A percentile compares a stretch with the other conserved stretches of the same genome.
phyloP scores from a whole-genome alignment of 495 filamentous ascomycete genomes.

The Tuber aestivum region DNA sequence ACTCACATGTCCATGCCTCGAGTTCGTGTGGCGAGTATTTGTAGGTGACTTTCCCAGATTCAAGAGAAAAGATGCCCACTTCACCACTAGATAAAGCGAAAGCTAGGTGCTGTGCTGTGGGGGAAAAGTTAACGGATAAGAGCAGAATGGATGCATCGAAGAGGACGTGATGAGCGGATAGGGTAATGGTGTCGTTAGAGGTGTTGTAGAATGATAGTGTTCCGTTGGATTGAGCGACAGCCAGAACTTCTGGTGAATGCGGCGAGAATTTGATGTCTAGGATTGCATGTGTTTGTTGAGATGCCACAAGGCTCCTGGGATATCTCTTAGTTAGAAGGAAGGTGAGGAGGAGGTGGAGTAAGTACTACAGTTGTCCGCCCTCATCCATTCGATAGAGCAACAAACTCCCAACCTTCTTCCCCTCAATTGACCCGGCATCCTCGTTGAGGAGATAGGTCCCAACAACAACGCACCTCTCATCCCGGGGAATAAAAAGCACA shows the following conservation, averaged over 20 bases:
- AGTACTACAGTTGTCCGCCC: neutral
- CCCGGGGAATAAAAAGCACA: constrained; percentile 66
- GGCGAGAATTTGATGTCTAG: constrained; percentile 82
- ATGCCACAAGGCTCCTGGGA: constrained; percentile 47
- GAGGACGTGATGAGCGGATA: constrained; percentile 39
- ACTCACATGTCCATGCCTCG: constrained; percentile 65
- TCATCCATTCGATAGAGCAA: constrained; percentile 52
- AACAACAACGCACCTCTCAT: constrained; percentile 64
- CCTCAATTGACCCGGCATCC: constrained; percentile 33
- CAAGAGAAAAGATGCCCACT: constrained; percentile 47
- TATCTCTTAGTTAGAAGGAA: constrained; percentile 21
- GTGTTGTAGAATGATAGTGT: constrained; percentile 59
- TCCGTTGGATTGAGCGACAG: constrained; percentile 67
- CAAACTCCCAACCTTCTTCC: constrained; percentile 63
- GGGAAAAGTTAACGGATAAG: constrained; percentile 67
- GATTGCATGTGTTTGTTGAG: constrained; percentile 55
- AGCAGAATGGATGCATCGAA: constrained; percentile 56
- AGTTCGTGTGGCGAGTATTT: constrained; percentile 46
- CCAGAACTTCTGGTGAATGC: constrained; percentile 52
- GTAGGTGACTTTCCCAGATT: constrained; percentile 8
- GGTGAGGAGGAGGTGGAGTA: neutral
- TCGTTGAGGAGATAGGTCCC: constrained; percentile 73
- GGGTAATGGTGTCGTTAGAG: constrained; percentile 5
- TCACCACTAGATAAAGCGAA: constrained; percentile 65
- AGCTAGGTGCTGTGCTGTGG: constrained; percentile 51